Evolutionary conservation across 164 flowering plant genomes (phyloP).

Genomic region (Buxus sempervirens): DNA sequence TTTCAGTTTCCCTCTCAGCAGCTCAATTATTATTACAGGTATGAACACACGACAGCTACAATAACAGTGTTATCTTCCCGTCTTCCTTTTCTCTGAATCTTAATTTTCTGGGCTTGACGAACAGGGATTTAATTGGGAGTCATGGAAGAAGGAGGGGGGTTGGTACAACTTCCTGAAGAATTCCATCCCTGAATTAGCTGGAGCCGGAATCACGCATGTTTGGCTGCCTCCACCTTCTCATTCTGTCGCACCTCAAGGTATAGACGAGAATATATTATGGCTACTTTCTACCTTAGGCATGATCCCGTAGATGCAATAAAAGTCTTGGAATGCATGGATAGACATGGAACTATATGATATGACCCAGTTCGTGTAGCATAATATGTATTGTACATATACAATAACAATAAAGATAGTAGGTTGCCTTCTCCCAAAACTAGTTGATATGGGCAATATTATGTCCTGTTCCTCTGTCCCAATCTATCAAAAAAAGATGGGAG

Average conservation of each 20-base stretch:
- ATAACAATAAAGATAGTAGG: no score
- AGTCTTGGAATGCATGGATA: background rate
- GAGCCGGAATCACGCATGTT: slow-evolving; percentile 66
- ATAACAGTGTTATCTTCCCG: background rate
- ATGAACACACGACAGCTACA: background rate
- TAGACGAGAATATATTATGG: background rate
- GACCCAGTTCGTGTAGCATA: background rate
- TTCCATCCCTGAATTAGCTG: slow-evolving; percentile 39
- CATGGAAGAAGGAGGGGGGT: slow-evolving; percentile 54
- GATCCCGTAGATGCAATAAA: background rate
- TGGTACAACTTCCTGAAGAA: slow-evolving; percentile 52
- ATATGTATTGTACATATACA: no score
- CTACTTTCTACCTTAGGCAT: background rate
- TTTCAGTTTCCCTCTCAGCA: slow-evolving; percentile 13
- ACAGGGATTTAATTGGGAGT: slow-evolving; percentile 83
- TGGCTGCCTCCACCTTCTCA: slow-evolving; percentile 88
- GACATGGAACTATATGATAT: background rate
- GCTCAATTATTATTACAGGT: slow-evolving; percentile 22
- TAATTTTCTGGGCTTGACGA: background rate
- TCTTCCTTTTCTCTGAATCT: no score
- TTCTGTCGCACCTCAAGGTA: slow-evolving; percentile 57
- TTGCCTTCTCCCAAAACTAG: no score
- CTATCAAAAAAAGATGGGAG: no score
- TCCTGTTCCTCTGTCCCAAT: no score
- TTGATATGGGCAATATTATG: no score